Percentiles rank a stretch among this genome's conserved stretches.
These are phyloP conservation scores for Zymoseptoria crescenta DNA, from an alignment of 2,329 filamentous ascomycete genomes.

Conservation along the genomic window DNA sequence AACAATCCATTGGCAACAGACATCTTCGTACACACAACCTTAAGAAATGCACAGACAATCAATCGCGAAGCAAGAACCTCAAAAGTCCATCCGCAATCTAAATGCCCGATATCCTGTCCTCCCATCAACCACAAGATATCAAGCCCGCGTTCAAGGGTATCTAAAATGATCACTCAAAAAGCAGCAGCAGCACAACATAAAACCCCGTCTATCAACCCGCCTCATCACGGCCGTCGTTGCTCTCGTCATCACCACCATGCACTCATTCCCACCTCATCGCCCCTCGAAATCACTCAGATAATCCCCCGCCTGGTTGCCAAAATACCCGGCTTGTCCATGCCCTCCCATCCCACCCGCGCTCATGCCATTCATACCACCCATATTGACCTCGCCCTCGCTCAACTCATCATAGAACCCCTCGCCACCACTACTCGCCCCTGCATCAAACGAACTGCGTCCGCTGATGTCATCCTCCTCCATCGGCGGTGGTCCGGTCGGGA, in stretches of 20 bases:
- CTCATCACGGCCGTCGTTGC: not conserved
- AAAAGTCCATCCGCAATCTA: no score
- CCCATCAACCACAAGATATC: no score
- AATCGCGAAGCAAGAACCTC: no score
- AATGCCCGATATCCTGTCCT: no score
- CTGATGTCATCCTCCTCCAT: slow-evolving; percentile 53
- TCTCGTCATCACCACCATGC: not conserved
- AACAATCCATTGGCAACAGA: no score
- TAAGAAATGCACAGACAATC: no score
- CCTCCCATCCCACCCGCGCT: slow-evolving; percentile 15
- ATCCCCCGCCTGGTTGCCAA: slow-evolving; percentile 16
- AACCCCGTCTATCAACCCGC: not conserved
- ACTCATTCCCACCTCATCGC: slow-evolving; percentile 12
- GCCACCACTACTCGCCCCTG: slow-evolving; percentile 50
- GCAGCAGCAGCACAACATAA: not conserved
- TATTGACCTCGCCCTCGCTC: slow-evolving; percentile 47
- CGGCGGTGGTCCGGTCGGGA: slow-evolving; percentile 47
- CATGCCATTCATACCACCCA: slow-evolving; percentile 19
- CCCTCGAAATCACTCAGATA: slow-evolving; percentile 30
- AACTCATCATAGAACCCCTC: slow-evolving; percentile 55
- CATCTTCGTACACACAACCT: no score
- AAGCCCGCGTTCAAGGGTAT: not conserved
- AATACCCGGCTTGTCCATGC: slow-evolving; percentile 1
- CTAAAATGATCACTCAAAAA: not conserved
- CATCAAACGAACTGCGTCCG: slow-evolving; percentile 73